Conservation (phyloP, 2,329 filamentous ascomycete genomes). For the Diaporthe humulicola region DNA sequence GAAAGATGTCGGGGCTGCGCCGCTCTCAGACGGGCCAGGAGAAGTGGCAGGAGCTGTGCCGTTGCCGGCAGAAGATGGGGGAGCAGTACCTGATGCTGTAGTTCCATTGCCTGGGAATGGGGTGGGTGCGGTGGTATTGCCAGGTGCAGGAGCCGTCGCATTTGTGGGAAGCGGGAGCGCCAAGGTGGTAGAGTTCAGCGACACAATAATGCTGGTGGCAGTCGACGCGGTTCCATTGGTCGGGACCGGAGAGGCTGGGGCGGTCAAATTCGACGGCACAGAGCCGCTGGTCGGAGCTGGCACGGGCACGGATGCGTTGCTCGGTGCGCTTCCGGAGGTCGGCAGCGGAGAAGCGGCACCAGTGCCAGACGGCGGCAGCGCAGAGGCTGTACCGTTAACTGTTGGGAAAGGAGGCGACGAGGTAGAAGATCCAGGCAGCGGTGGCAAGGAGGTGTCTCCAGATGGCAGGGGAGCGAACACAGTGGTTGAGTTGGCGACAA, state of each 20-base stretch:
- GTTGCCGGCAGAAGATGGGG: constrained; percentile 25
- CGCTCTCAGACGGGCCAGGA: constrained; percentile 24
- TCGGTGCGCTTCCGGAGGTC: neutral
- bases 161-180: constrained; percentile 36
- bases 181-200: constrained; percentile 35
- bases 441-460: constrained; percentile 3
- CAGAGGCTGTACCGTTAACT: constrained; percentile 27
- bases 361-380: constrained; percentile 31
- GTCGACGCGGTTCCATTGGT: constrained; percentile 8
- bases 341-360: neutral
- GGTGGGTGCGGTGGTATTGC: constrained; percentile 2
- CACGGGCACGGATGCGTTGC: neutral
- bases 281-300: constrained; percentile 10
- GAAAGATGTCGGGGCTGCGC: constrained; percentile 27
- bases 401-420: constrained; percentile 14
- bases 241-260: neutral
- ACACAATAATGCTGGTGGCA: constrained; percentile 29
- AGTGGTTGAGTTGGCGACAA: constrained; percentile 34
- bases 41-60: constrained; percentile 15
- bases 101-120: constrained; percentile 18
- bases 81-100: constrained; percentile 1
- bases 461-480: constrained; percentile 32
- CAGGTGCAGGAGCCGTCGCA: neutral
- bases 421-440: constrained; percentile 20
- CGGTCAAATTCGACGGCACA: constrained; percentile 9